Base-by-base conservation (phyloP, 345 rosid genomes). In the Linum usitatissimum region DNA sequence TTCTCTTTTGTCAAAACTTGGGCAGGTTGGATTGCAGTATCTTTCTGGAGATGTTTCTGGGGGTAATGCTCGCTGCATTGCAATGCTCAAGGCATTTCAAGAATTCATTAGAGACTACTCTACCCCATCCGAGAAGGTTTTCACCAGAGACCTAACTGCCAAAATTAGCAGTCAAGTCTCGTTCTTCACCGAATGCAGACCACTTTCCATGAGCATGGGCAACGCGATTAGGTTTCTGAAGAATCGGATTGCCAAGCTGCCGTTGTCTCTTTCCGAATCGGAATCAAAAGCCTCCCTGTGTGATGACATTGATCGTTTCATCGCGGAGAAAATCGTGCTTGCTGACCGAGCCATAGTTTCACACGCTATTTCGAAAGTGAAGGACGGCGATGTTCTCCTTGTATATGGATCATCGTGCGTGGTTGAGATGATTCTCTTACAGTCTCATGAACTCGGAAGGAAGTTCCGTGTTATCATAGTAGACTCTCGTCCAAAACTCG, bases 21-120 rank as follows among this genome's bases (percentile, higher is more conserved):
- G 68, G 57, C 69, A 90, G 99, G 96, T 87, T 70, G 99, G 97
- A 60, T 86, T 90, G 66, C 96, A 87, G 34, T 90, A 90, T 71
- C 73, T 93, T 21, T 79, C 84, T 2, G 97, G 97, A 70, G 96
- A 93, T 74, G 67, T 90, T 40, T 75, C 72, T 57, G 97, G 99
- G 59, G 90, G 97, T 59, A 93, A 93, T 78, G 99, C 97, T 28
- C 90, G 96, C 20, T 93, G 99, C 72, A 90, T 93, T 62, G 97
- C 96, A n/a, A 90, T 93, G 97, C 88, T 93, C 62, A 78, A 82
- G 76, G 99, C 99, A 61, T 90, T 93, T 69, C 85, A 78, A 70
- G 94, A 93, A 73, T 86, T 83, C 70, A 78, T 93, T 38, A 80
- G 65, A 66, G 96, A 87, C 70, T 86, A 93, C 81, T 70, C 80